These are phyloP conservation scores for Boletus bicolor DNA, from an alignment of 768 basidiomycete genomes.

Conservation along the genomic window DNA sequence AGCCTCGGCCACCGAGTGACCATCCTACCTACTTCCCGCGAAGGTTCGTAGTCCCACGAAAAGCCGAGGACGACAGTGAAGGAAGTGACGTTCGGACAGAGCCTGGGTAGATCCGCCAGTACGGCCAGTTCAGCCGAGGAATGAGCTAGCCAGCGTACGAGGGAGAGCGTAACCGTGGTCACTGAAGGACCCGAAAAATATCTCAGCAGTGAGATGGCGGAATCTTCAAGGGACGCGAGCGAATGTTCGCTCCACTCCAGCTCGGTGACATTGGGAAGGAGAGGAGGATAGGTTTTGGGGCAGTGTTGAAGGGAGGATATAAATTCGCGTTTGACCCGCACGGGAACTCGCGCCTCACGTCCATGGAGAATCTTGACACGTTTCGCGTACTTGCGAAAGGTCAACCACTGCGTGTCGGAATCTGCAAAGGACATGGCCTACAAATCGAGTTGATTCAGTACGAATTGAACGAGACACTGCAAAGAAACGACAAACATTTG, in stretches of 20 bases:
- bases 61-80: slow-evolving; percentile 9
- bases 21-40: slow-evolving; percentile 13
- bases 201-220: slow-evolving; percentile 12
- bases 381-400: slow-evolving; percentile 22
- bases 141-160: slow-evolving; percentile 12
- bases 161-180: slow-evolving; percentile 11
- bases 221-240: not conserved
- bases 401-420: slow-evolving; percentile 13
- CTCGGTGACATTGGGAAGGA: slow-evolving; percentile 21
- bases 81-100: slow-evolving; percentile 22
- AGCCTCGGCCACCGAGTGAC: slow-evolving; percentile 15
- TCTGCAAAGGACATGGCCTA: slow-evolving; percentile 1
- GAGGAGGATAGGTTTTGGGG: slow-evolving; percentile 12
- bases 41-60: slow-evolving; percentile 10
- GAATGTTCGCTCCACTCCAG: slow-evolving; percentile 17
- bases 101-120: slow-evolving; percentile 12
- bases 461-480: not conserved
- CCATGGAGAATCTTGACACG: slow-evolving; percentile 18
- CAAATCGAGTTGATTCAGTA: not conserved
- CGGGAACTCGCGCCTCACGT: not conserved
- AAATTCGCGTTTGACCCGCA: not conserved
- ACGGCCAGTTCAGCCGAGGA: slow-evolving; percentile 10
- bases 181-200: slow-evolving; percentile 12
- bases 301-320: slow-evolving; percentile 9
- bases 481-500: not conserved